phyloP scores from a whole-genome alignment of 352 stramenopile genomes.

The Pythium phragmitis region DNA sequence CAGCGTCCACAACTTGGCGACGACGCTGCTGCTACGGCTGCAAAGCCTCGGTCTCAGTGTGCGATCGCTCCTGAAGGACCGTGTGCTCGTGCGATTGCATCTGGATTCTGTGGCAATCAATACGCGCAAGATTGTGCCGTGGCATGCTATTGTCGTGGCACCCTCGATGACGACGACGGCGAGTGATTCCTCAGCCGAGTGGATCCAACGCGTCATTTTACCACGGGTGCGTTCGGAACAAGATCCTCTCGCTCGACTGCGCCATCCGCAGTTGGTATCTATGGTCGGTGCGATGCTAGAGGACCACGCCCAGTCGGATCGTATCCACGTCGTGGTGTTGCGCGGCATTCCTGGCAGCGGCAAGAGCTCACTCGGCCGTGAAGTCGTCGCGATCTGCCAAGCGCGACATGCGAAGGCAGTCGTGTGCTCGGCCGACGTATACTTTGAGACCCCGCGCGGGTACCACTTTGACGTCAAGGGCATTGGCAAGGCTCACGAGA shows the following conservation, averaged over 20 bases:
- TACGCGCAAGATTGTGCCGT: constrained; percentile 2
- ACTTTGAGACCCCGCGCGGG: constrained; percentile 59
- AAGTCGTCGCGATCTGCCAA: constrained; percentile 41
- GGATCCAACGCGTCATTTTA: constrained; percentile 21
- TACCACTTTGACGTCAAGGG: constrained; percentile 65
- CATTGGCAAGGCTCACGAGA: constrained; percentile 46
- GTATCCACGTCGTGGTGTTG: constrained; percentile 55
- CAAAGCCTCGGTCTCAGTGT: constrained; percentile 39
- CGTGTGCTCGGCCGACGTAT: constrained; percentile 63
- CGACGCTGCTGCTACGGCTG: constrained; percentile 37
- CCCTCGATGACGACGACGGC: background rate
- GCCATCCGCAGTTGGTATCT: constrained; percentile 32
- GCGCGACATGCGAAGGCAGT: constrained; percentile 27
- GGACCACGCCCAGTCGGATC: constrained; percentile 16
- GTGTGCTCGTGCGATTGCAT: constrained; percentile 12
- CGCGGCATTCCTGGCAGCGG: constrained; percentile 71
- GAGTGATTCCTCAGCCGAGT: background rate
- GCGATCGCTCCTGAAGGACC: constrained; percentile 18
- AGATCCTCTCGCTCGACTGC: constrained; percentile 17
- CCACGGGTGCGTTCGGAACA: background rate
- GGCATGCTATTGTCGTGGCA: constrained; percentile 5
- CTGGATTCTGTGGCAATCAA: background rate
- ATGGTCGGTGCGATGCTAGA: constrained; percentile 44
- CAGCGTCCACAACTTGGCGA: constrained; percentile 46
- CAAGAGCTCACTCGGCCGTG: constrained; percentile 56